Base-by-base conservation (phyloP, 2,329 filamentous ascomycete genomes). In the Colletotrichum coccodes region DNA sequence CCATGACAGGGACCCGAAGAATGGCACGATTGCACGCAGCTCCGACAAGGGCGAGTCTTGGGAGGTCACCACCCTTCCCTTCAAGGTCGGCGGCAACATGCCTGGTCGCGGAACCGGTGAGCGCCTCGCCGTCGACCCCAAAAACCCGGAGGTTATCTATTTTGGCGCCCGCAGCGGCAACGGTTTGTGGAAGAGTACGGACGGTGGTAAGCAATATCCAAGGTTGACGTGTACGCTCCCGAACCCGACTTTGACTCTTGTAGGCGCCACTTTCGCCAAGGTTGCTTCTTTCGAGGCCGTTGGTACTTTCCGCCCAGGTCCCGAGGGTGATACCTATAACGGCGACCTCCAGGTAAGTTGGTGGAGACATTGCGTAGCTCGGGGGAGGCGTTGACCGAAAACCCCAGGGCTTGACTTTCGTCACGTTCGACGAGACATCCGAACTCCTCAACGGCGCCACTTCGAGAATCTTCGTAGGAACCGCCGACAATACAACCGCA, bases 71-170 rank as follows among this genome's bases (percentile, higher is more conserved):
- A 77, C 79, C 6, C 79, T 90, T 0, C 81, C 85, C 3, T 90
- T 90, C 79, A 90, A 90, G 74, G 85, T 89, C 52, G 87, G 87
- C 8, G 87, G 87, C 0, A 90, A 90, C 73, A 89, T 89, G 86
- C 87, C 87, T 8, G 88, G 88, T 2, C 83, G 88, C 32, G 88
- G 88, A 8, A 85, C 84, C 76, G 88, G 88, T 18, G 88, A 89
- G 74, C 82, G 87, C 16, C 82, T 90, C 6, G 87, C 86, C 3
- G 82, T 90, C 9, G 87, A 90, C 72, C 87, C 87, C 2, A 82
- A 85, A 52, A 86, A 87, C 72, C 84, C 86, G 42, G 82, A 86
- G 32, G 85, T 89, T 66, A 73, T 90, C 28, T 89, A 87, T 74
- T 88, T 89, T 64, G 88, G 87, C 3, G 86, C 87, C 1, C 82